A percentile compares a stretch with the other conserved stretches of the same genome.
Conservation (phyloP, 2,329 filamentous ascomycete species). For the Phialemoniopsis sp. region DNA sequence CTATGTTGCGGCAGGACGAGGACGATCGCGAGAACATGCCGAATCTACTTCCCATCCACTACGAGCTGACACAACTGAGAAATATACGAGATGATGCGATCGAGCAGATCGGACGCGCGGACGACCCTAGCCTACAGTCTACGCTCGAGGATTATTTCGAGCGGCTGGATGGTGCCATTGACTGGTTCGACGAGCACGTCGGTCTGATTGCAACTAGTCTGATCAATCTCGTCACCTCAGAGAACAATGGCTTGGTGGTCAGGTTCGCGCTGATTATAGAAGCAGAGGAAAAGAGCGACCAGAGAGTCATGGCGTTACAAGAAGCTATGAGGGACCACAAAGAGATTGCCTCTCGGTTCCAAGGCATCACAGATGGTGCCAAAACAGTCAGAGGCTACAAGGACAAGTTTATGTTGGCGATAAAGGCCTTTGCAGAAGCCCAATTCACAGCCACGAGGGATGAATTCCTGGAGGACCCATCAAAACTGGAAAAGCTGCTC, state of each 20-base stretch:
- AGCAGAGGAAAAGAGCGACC: slow-evolving; percentile 94
- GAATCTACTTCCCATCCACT: slow-evolving; percentile 84
- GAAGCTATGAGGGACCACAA: slow-evolving; percentile 95
- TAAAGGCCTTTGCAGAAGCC: slow-evolving; percentile 66
- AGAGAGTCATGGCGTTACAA: slow-evolving; percentile 83
- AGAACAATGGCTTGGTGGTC: slow-evolving; percentile 86
- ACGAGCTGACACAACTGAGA: slow-evolving; percentile 83
- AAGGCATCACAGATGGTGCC: slow-evolving; percentile 90
- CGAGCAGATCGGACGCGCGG: slow-evolving; percentile 83
- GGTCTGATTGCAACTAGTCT: slow-evolving; percentile 85
- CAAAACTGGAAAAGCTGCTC: slow-evolving; percentile 78
- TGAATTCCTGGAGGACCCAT: slow-evolving; percentile 78
- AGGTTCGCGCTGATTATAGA: slow-evolving; percentile 88
- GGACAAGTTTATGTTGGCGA: slow-evolving; percentile 84
- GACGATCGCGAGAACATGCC: slow-evolving; percentile 84
- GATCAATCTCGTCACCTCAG: slow-evolving; percentile 79
- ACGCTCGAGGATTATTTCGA: slow-evolving; percentile 90
- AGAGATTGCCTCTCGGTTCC: slow-evolving; percentile 88
- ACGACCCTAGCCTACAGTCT: slow-evolving; percentile 69
- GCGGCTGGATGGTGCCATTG: slow-evolving; percentile 79
- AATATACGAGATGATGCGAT: slow-evolving; percentile 96
- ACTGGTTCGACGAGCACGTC: slow-evolving; percentile 94
- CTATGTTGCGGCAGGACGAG: slow-evolving; percentile 78
- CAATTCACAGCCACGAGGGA: slow-evolving; percentile 71
- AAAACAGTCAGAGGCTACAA: slow-evolving; percentile 95